Evolutionary conservation across 2,329 filamentous ascomycete species (phyloP).

Genomic region (Fusarium metavorans): DNA sequence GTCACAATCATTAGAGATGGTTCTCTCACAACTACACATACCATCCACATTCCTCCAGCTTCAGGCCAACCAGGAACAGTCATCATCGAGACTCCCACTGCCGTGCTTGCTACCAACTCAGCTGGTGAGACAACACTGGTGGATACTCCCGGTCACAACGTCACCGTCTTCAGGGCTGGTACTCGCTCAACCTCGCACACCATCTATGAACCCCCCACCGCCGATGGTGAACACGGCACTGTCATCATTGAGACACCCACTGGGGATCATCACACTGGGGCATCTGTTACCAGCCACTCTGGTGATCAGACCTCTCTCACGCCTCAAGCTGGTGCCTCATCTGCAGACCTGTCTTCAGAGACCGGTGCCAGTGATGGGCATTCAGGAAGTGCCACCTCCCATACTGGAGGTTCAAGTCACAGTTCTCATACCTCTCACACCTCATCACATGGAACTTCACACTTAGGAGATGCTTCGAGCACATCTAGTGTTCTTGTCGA

Average conservation of each 20-base stretch:
- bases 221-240: neutral
- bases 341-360: neutral
- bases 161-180: constrained; percentile 12
- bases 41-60: constrained; percentile 11
- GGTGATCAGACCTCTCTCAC: neutral
- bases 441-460: neutral
- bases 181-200: neutral
- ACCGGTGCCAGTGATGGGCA: neutral
- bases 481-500: neutral
- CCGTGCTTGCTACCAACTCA: neutral
- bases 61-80: constrained; percentile 18
- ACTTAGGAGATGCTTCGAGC: neutral
- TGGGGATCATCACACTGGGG: neutral
- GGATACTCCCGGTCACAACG: neutral
- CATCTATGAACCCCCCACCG: neutral
- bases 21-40: constrained; percentile 7
- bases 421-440: neutral
- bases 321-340: neutral
- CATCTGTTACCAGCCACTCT: neutral
- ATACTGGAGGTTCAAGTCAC: neutral
- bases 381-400: neutral
- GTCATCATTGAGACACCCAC: constrained; percentile 1
- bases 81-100: constrained; percentile 10
- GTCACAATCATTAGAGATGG: constrained; percentile 14
- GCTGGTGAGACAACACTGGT: neutral